A percentile compares a stretch with the other conserved stretches of the same genome.
Conservation (phyloP, 1,284 basidiomycete species). For the Apiotrichum mycotoxinovorans region DNA sequence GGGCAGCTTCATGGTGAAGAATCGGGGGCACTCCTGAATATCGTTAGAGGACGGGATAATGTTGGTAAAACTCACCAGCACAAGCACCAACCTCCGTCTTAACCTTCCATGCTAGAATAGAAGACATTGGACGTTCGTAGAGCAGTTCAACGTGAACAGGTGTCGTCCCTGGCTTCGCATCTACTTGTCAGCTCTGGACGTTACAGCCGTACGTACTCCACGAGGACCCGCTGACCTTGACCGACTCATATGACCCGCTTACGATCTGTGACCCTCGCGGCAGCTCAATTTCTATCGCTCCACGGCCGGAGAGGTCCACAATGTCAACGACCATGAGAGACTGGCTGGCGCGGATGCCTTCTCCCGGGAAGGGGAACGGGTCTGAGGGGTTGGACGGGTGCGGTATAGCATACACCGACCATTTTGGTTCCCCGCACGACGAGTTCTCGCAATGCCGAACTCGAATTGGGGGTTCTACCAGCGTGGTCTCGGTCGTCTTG, state of each 20-base stretch:
- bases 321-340: slow-evolving; percentile 22
- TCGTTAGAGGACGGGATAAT: not conserved
- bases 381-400: slow-evolving; percentile 9
- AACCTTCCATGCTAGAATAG: slow-evolving; percentile 11
- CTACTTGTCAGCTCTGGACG: not conserved
- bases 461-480: not conserved
- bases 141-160: slow-evolving; percentile 1
- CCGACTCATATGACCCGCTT: not conserved
- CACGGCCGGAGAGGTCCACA: not conserved
- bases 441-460: slow-evolving; percentile 7
- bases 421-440: not conserved
- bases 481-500: not conserved
- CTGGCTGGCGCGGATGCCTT: slow-evolving; percentile 34
- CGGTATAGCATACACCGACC: slow-evolving; percentile 12
- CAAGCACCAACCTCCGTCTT: slow-evolving; percentile 3
- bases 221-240: not conserved
- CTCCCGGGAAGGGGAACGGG: slow-evolving; percentile 41
- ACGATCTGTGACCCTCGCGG: not conserved
- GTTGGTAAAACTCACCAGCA: slow-evolving; percentile 11
- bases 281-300: not conserved
- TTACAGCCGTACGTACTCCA: not conserved
- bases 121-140: slow-evolving; percentile 2
- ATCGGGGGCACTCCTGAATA: slow-evolving; percentile 21
- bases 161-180: not conserved
- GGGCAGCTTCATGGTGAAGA: slow-evolving; percentile 36